Evolutionary conservation across 345 rosid species (phyloP).

Genomic region (Isatis tinctoria): DNA sequence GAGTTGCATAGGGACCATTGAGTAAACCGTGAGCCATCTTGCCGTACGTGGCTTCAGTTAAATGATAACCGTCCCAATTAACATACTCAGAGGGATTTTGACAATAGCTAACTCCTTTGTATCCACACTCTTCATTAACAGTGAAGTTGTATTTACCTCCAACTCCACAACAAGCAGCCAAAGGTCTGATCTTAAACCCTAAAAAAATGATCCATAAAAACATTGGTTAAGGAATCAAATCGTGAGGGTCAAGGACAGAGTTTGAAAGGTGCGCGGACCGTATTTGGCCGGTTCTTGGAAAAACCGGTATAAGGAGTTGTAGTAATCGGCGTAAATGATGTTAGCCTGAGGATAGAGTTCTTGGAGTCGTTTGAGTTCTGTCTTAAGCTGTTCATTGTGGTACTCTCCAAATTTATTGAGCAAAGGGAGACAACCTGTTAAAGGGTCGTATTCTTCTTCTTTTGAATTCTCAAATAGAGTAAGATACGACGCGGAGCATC

Average conservation of each 20-base stretch:
- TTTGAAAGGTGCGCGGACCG: constrained; percentile 23
- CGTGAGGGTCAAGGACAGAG: background rate
- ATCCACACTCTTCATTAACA: constrained; percentile 24
- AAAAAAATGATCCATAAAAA: background rate
- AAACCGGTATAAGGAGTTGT: constrained; percentile 15
- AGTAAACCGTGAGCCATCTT: too few relatives aligned
- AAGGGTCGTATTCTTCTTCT: constrained; percentile 29
- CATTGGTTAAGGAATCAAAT: background rate
- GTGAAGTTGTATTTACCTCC: constrained; percentile 47
- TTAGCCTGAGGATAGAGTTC: constrained; percentile 33
- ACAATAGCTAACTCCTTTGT: constrained; percentile 17
- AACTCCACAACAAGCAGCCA: constrained; percentile 43
- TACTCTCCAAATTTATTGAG: constrained; percentile 35
- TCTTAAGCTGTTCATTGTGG: constrained; percentile 38
- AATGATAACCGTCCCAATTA: too few relatives aligned
- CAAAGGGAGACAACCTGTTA: constrained; percentile 43
- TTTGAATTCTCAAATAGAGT: constrained; percentile 26
- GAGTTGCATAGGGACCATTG: too few relatives aligned
- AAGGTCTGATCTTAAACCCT: constrained; percentile 33
- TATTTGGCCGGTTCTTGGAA: background rate
- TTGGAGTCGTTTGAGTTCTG: too few relatives aligned
- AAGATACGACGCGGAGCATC: constrained; percentile 35
- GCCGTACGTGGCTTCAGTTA: too few relatives aligned
- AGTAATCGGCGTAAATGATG: constrained; percentile 39
- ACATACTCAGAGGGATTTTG: constrained; percentile 33